Evolutionary conservation across 345 rosid species (phyloP).

Genomic region (Litchi chinensis): DNA sequence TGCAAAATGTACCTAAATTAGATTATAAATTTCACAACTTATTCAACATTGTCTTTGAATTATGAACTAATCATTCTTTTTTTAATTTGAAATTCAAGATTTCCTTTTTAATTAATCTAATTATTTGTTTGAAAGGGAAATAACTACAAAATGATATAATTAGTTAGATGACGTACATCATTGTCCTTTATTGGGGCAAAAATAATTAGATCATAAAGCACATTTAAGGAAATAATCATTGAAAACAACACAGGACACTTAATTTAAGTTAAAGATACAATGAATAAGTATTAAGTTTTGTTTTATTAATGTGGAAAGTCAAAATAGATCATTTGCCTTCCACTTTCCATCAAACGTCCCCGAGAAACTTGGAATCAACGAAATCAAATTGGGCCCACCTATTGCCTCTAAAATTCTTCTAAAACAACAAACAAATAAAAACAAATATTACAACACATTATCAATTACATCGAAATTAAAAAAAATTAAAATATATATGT

Average conservation of each 20-base stretch:
- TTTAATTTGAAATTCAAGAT: too few relatives aligned
- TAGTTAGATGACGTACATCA: not conserved
- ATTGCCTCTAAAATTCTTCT: not conserved
- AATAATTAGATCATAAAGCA: not conserved
- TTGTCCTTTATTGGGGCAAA: not conserved
- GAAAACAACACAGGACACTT: not conserved
- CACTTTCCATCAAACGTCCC: constrained; percentile 31
- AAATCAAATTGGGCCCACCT: constrained; percentile 2
- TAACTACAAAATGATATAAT: not conserved
- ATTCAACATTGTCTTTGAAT: too few relatives aligned
- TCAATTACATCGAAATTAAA: not conserved
- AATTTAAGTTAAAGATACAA: not conserved
- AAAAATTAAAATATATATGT: too few relatives aligned
- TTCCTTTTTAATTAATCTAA: not conserved
- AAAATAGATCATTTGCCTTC: constrained; percentile 16
- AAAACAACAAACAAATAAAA: not conserved
- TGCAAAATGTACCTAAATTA: too few relatives aligned
- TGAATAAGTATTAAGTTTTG: not conserved
- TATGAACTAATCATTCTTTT: too few relatives aligned
- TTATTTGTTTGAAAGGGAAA: not conserved
- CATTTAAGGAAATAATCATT: not conserved
- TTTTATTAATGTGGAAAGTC: not conserved
- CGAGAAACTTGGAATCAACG: constrained; percentile 43
- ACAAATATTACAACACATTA: too few relatives aligned
- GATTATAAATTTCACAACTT: too few relatives aligned